Percentiles rank a stretch among this genome's conserved stretches.
phyloP scores from a whole-genome alignment of 306 rosid species.

The Dalbergia cultrata region DNA sequence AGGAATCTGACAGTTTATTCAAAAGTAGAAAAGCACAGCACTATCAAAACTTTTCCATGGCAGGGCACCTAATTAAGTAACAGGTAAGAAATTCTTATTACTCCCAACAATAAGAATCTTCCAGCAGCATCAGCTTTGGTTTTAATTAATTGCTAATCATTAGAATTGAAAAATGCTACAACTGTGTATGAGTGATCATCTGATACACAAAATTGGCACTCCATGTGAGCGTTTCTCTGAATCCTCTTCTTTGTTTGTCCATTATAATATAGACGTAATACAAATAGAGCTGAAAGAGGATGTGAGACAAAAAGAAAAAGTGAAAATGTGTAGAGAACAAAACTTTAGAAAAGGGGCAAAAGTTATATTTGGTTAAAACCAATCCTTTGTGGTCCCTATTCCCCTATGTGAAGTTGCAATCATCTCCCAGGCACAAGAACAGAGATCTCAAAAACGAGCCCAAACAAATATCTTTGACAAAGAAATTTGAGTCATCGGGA shows the following conservation, averaged over 20 bases:
- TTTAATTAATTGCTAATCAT: constrained; percentile 31
- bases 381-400: constrained; percentile 55
- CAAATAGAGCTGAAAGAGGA: not conserved
- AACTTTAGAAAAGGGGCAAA: constrained; percentile 22
- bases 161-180: constrained; percentile 38
- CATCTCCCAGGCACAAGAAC: constrained; percentile 52
- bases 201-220: constrained; percentile 13
- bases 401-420: constrained; percentile 52
- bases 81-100: constrained; percentile 41
- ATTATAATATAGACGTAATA: constrained; percentile 38
- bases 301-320: not conserved
- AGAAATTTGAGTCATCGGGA: constrained; percentile 49
- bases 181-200: not conserved
- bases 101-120: constrained; percentile 44
- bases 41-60: constrained; percentile 44
- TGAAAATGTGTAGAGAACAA: constrained; percentile 36
- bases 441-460: constrained; percentile 56
- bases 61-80: constrained; percentile 48
- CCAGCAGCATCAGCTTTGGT: constrained; percentile 5
- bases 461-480: constrained; percentile 55
- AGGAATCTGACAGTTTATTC: constrained; percentile 46
- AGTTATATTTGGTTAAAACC: constrained; percentile 23
- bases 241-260: not conserved
- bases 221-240: not conserved
- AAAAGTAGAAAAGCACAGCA: constrained; percentile 37